Evolutionary conservation across 352 stramenopile species (phyloP).

Genomic region (Phytophthora pini): DNA sequence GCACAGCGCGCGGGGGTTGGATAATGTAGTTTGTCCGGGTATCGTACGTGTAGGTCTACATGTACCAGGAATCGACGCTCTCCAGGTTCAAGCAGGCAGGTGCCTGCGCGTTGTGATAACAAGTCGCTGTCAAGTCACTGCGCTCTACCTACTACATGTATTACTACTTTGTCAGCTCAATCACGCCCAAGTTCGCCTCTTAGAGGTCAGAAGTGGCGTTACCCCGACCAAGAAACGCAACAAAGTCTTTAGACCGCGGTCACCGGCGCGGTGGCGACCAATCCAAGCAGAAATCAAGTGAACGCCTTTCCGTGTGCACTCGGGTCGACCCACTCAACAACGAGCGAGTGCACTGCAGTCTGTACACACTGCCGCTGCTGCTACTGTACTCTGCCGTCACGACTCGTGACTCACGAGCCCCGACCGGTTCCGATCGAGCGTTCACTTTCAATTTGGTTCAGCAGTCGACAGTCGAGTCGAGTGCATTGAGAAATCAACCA

Average conservation of each 20-base stretch:
- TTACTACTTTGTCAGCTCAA: constrained; percentile 12
- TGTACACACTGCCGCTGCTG: no score
- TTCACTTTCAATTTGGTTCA: not conserved
- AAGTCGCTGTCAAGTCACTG: no score
- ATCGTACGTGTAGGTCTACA: no score
- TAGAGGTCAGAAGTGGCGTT: constrained; percentile 6
- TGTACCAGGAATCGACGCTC: no score
- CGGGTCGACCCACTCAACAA: not conserved
- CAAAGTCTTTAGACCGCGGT: not conserved
- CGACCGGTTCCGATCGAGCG: not conserved
- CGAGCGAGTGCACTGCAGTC: not conserved
- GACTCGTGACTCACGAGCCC: not conserved
- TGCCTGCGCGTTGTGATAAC: no score
- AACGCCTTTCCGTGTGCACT: constrained; percentile 8
- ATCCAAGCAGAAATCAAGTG: constrained; percentile 31
- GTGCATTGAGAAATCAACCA: constrained; percentile 10
- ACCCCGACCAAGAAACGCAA: not conserved
- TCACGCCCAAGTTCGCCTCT: not conserved
- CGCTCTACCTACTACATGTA: not conserved
- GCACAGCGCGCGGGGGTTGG: not conserved
- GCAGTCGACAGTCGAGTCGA: constrained; percentile 11
- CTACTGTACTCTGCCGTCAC: not conserved
- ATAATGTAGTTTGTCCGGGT: no score
- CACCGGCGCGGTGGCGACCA: not conserved
- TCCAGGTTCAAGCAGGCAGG: no score